These are phyloP conservation scores for Leucogyrophana mollusca DNA, from an alignment of 768 basidiomycete genomes.

Conservation along the genomic window DNA sequence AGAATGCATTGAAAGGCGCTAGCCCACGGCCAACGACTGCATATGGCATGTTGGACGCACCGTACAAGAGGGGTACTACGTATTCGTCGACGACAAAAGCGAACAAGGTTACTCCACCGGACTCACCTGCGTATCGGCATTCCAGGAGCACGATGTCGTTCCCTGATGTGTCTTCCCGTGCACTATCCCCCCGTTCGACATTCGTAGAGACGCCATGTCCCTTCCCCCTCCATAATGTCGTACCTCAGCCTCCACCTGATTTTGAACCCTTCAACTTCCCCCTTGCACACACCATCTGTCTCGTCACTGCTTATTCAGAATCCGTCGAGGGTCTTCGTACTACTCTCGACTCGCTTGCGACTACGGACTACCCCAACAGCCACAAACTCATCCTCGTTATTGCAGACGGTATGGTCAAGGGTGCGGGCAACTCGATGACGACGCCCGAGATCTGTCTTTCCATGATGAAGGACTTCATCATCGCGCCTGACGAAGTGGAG, in stretches of 20 bases:
- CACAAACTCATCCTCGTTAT: constrained; percentile 96
- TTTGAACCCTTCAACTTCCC: constrained; percentile 97
- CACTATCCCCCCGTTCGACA: constrained; percentile 34
- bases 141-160: constrained; percentile 86
- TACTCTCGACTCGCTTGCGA: constrained; percentile 96
- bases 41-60: constrained; percentile 65
- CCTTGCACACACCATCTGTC: constrained; percentile 88
- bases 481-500: constrained; percentile 80
- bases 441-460: constrained; percentile 92
- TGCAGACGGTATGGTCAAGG: constrained; percentile 98
- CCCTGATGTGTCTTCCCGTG: constrained; percentile 37
- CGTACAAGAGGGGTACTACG: constrained; percentile 59
- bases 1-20: constrained; percentile 51
- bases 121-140: constrained; percentile 64
- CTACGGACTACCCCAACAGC: constrained; percentile 97
- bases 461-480: constrained; percentile 97
- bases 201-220: constrained; percentile 79
- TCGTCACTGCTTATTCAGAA: constrained; percentile 98
- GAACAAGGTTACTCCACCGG: constrained; percentile 66
- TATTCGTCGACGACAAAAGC: constrained; percentile 40
- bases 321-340: constrained; percentile 95
- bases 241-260: constrained; percentile 89
- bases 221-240: constrained; percentile 87
- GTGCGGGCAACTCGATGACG: constrained; percentile 82
- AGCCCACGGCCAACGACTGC: constrained; percentile 58